Base-by-base conservation (phyloP, 2,329 filamentous ascomycete genomes). In the Didymella pinodella region DNA sequence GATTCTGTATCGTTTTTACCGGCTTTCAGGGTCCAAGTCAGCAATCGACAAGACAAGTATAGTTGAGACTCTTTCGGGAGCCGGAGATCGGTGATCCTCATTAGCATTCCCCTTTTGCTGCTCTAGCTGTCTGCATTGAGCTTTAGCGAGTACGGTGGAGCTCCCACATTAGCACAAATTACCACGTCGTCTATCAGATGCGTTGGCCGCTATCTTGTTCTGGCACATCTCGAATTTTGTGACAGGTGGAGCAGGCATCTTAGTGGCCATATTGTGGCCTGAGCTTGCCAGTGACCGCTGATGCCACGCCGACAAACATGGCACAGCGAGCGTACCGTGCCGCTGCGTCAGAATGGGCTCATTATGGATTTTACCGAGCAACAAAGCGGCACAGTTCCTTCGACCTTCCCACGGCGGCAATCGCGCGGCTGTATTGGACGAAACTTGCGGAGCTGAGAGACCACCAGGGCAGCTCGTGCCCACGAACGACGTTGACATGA, bases 1-100 rank as follows among this genome's bases (percentile, higher is more conserved):
- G 40, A 43, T 22, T 22, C 2, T 22, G 22, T 51, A 32, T 59
- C 50, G 34, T 48, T 50, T 53, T 47, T 59, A 51, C 51, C 56
- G 26, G 46, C 34, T 43, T 47, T 54, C 56, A 59, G 56, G 56
- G 56, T 59, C 56, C 47, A 54, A 54, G 34, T 26, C 46, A 54
- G 45, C 41, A 50, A 50, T 41, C 22, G 45, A 54, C 50, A 46
- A 50, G 56, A 50, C 7, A 8, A 36, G 56, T 29, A 47, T 54
- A 16, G 56, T 50, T 34, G n/a, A 3, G 2, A 59, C 38, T 34
- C 18, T 50, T 51, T 48, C 31, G 46, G 56, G 41, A 43, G 34
- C 34, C 7, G 11, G 22, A 31, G 12, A 12, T 29, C 22, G 50
- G 32, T 46, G 56, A 54, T 50, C 49, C 46, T 49, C 46, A 48